phyloP scores from a whole-genome alignment of 306 rosid genomes.

The Cicer yamashitae region DNA sequence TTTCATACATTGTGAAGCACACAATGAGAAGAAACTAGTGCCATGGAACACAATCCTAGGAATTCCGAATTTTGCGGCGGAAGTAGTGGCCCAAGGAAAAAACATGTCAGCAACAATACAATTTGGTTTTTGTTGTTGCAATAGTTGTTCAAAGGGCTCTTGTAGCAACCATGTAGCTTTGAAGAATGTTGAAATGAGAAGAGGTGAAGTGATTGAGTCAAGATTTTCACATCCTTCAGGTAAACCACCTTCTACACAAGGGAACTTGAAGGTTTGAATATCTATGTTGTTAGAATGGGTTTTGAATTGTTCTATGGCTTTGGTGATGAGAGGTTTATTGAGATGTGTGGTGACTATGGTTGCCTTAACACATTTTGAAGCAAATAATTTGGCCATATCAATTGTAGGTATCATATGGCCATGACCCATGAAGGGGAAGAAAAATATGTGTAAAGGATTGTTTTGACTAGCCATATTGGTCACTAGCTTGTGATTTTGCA shows the following conservation, averaged over 20 bases:
- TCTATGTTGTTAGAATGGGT: not conserved
- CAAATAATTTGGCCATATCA: slow-evolving; percentile 58
- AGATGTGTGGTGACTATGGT: slow-evolving; percentile 60
- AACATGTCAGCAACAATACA: slow-evolving; percentile 43
- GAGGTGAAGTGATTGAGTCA: slow-evolving; percentile 24
- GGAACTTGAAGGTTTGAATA: slow-evolving; percentile 44
- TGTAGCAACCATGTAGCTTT: slow-evolving; percentile 28
- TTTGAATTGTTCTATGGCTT: slow-evolving; percentile 31
- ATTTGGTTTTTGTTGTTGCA: slow-evolving; percentile 29
- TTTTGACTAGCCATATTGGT: slow-evolving; percentile 25
- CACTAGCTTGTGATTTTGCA: not conserved
- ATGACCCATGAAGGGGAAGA: slow-evolving; percentile 57
- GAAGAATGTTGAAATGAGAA: not conserved
- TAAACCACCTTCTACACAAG: slow-evolving; percentile 35
- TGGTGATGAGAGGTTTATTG: slow-evolving; percentile 43
- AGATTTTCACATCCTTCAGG: slow-evolving; percentile 50
- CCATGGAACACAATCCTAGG: slow-evolving; percentile 52
- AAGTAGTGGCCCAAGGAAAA: slow-evolving; percentile 48
- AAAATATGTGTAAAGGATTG: slow-evolving; percentile 40
- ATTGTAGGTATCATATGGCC: slow-evolving; percentile 43
- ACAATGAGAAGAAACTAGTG: slow-evolving; percentile 41
- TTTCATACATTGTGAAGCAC: not conserved
- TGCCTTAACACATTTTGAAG: slow-evolving; percentile 37
- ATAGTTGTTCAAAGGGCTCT: slow-evolving; percentile 42
- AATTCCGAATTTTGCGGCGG: slow-evolving; percentile 46